Conservation (phyloP, 495 filamentous ascomycete species). For the Amphirosellinia nigrospora region DNA sequence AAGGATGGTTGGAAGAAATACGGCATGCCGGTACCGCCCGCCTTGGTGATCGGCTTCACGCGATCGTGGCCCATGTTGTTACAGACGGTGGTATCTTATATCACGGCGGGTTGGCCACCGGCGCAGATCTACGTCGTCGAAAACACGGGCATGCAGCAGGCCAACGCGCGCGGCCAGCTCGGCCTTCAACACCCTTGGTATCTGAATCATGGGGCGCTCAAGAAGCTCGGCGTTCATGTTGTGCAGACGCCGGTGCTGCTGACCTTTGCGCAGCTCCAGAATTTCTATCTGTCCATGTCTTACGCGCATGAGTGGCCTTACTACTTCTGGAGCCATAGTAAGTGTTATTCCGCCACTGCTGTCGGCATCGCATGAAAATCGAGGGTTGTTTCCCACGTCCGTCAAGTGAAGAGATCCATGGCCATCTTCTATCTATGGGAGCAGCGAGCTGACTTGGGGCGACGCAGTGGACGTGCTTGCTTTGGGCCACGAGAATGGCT, state of each 20-base stretch:
- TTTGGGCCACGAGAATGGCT: slow-evolving; percentile 51
- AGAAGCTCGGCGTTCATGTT: slow-evolving; percentile 61
- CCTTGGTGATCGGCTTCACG: slow-evolving; percentile 67
- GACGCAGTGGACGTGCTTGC: slow-evolving; percentile 56
- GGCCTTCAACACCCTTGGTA: slow-evolving; percentile 67
- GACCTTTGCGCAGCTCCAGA: slow-evolving; percentile 68
- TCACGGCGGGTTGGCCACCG: slow-evolving; percentile 67
- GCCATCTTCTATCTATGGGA: neutral
- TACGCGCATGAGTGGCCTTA: slow-evolving; percentile 54
- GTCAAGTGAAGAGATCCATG: neutral
- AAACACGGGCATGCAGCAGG: slow-evolving; percentile 66
- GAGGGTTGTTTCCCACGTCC: too few relatives aligned
- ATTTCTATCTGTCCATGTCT: slow-evolving; percentile 59
- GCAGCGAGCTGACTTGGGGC: neutral
- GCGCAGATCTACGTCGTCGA: slow-evolving; percentile 67
- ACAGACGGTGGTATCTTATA: slow-evolving; percentile 64
- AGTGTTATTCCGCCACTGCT: neutral
- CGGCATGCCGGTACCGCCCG: slow-evolving; percentile 47
- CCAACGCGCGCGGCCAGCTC: slow-evolving; percentile 57
- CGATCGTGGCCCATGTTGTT: slow-evolving; percentile 64
- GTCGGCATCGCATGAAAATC: too few relatives aligned
- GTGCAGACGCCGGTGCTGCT: slow-evolving; percentile 63
- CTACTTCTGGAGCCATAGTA: slow-evolving; percentile 60
- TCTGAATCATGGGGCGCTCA: slow-evolving; percentile 61
- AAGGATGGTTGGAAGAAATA: slow-evolving; percentile 44